These are phyloP conservation scores for Aspergillus asperescens DNA, from an alignment of 495 filamentous ascomycete species.

Conservation along the genomic window DNA sequence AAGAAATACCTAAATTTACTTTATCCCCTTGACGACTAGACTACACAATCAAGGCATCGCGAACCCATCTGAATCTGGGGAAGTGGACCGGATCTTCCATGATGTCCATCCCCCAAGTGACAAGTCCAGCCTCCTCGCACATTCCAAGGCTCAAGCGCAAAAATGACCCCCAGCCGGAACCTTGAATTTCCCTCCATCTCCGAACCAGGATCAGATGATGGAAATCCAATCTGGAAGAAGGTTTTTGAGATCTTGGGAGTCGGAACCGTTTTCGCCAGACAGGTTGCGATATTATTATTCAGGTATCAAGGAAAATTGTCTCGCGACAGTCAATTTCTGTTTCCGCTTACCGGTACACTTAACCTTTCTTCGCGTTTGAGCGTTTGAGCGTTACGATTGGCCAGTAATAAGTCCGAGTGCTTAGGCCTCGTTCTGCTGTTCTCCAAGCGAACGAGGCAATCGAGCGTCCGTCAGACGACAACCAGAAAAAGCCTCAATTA, in stretches of 20 bases:
- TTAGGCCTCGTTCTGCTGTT: constrained; percentile 14
- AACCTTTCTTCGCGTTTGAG: neutral
- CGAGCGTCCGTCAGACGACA: constrained; percentile 12
- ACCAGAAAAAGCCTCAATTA: neutral
- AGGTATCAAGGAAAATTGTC: too few relatives aligned
- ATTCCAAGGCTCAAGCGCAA: constrained; percentile 1
- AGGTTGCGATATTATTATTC: neutral
- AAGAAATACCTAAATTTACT: too few relatives aligned
- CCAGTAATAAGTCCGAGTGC: constrained; percentile 14
- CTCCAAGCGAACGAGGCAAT: constrained; percentile 8
- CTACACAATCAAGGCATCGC: neutral
- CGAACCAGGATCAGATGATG: constrained; percentile 5
- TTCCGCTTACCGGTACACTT: constrained; percentile 4
- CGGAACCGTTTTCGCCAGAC: neutral
- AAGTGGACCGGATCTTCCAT: constrained; percentile 40
- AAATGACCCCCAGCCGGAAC: neutral
- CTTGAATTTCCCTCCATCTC: neutral
- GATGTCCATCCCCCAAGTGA: neutral
- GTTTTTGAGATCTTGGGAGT: neutral
- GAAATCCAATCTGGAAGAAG: neutral
- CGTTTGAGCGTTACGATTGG: constrained; percentile 8
- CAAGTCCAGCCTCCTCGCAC: constrained; percentile 26
- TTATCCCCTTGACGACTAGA: neutral
- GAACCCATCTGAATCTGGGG: constrained; percentile 45
- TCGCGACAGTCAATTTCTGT: neutral